phyloP scores from a whole-genome alignment of 768 basidiomycete genomes.

The Trametes cinnabarina region DNA sequence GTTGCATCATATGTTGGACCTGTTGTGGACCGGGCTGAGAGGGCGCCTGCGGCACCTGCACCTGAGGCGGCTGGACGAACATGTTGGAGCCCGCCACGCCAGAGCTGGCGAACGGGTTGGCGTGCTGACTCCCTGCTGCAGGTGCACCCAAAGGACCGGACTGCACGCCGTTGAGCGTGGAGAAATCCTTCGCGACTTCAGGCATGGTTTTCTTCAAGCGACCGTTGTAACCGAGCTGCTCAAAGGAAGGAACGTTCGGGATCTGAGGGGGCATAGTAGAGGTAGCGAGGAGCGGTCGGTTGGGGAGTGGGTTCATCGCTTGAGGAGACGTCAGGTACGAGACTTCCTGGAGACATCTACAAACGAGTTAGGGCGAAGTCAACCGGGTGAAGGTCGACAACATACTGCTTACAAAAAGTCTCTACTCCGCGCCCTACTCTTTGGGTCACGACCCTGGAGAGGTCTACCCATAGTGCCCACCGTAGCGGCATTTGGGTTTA shows the following conservation, averaged over 20 bases:
- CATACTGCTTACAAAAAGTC: conserved; percentile 97
- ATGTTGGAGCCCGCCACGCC: conserved; percentile 40
- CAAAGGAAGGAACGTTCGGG: conserved; percentile 72
- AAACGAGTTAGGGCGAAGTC: background rate
- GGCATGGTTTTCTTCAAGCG: conserved; percentile 80
- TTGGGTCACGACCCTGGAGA: conserved; percentile 86
- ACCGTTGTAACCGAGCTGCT: conserved; percentile 71
- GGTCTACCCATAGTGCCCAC: conserved; percentile 60
- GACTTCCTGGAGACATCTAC: conserved; percentile 94
- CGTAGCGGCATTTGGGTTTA: conserved; percentile 44
- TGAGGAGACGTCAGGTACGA: conserved; percentile 96
- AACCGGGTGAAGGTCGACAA: conserved; percentile 19
- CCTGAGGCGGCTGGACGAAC: conserved; percentile 39
- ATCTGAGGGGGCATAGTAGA: conserved; percentile 60
- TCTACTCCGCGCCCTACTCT: conserved; percentile 88
- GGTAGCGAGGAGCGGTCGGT: conserved; percentile 73
- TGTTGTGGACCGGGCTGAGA: conserved; percentile 30
- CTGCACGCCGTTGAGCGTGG: conserved; percentile 61
- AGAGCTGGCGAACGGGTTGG: conserved; percentile 51
- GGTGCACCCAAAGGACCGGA: conserved; percentile 52
- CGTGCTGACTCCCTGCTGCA: conserved; percentile 41
- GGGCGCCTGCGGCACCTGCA: conserved; percentile 27
- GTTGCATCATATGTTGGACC: conserved; percentile 22
- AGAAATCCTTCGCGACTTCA: conserved; percentile 70
- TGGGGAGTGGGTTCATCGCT: conserved; percentile 95